phyloP scores from a whole-genome alignment of 108 stramenopile species.

The Asterionellopsis glacialis region DNA sequence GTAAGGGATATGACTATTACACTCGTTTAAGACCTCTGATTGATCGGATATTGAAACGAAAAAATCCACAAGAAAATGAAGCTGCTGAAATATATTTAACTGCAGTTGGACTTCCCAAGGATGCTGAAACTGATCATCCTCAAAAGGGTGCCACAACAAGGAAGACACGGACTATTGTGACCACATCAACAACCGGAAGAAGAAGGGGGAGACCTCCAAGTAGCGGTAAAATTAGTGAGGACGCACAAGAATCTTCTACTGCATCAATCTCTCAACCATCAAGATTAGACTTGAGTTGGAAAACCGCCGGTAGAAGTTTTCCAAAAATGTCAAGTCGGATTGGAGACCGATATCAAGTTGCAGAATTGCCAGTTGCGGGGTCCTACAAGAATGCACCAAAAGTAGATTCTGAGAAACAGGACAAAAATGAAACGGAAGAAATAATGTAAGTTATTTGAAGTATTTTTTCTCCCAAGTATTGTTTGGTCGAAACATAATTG shows the following conservation, averaged over 20 bases:
- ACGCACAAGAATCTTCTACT: no score
- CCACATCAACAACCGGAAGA: not conserved
- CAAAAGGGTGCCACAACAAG: not conserved
- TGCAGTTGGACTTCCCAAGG: not conserved
- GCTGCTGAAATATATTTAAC: slow-evolving; percentile 33
- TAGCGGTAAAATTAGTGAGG: not conserved
- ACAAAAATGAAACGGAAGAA: no score
- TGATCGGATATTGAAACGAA: slow-evolving; percentile 29
- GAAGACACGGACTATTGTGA: not conserved
- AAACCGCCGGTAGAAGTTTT: slow-evolving; percentile 48
- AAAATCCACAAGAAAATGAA: slow-evolving; percentile 26
- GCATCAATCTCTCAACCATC: slow-evolving; percentile 8
- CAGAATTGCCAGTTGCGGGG: slow-evolving; percentile 36
- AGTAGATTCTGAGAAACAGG: no score
- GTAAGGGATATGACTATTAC: slow-evolving; percentile 34
- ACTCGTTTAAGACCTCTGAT: slow-evolving; percentile 38
- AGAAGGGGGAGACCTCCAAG: not conserved
- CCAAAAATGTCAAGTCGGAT: slow-evolving; percentile 55
- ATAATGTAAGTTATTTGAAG: no score
- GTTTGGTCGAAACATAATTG: no score
- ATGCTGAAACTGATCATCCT: not conserved
- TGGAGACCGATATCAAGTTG: slow-evolving; percentile 56
- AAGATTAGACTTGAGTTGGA: slow-evolving; percentile 53
- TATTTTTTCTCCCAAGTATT: no score
- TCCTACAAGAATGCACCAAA: slow-evolving; percentile 3